A percentile compares a stretch with the other conserved stretches of the same genome.
These are phyloP conservation scores for Rhytidhysteron rufulum DNA, from an alignment of 2,329 filamentous ascomycete species.

Conservation along the genomic window DNA sequence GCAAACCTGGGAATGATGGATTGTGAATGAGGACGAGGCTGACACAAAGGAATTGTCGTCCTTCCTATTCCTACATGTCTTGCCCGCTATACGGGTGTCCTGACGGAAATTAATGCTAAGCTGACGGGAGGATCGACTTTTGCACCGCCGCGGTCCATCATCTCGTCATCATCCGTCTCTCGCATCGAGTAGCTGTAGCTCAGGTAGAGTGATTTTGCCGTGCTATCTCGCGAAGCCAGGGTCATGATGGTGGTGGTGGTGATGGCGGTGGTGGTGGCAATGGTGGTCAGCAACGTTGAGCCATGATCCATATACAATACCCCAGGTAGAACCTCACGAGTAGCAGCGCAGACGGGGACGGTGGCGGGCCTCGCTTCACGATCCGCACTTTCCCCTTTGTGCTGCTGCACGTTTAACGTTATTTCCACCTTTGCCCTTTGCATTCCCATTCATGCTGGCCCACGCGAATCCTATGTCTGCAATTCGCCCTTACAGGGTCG, in stretches of 20 bases:
- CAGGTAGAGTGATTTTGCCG: too few relatives aligned
- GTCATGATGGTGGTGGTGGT: background rate
- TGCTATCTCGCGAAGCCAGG: too few relatives aligned
- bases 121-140: too few relatives aligned
- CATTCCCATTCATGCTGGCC: conserved; percentile 22
- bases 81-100: too few relatives aligned
- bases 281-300: conserved; percentile 38
- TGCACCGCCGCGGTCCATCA: too few relatives aligned
- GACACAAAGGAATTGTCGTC: conserved; percentile 9
- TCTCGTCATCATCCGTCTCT: too few relatives aligned
- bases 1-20: too few relatives aligned
- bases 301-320: too few relatives aligned
- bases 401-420: conserved; percentile 40
- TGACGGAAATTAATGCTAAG: too few relatives aligned
- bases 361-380: conserved; percentile 29
- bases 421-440: conserved; percentile 38
- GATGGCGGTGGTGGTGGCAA: conserved; percentile 17
- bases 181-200: too few relatives aligned
- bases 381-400: conserved; percentile 35
- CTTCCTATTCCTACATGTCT: background rate
- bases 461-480: conserved; percentile 33
- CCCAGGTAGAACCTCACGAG: too few relatives aligned
- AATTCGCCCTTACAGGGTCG: conserved; percentile 18
- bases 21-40: too few relatives aligned
- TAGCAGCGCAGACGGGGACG: conserved; percentile 23